Evolutionary conservation across 2,329 filamentous ascomycete species (phyloP).

Genomic region (Teratosphaeria destructans): DNA sequence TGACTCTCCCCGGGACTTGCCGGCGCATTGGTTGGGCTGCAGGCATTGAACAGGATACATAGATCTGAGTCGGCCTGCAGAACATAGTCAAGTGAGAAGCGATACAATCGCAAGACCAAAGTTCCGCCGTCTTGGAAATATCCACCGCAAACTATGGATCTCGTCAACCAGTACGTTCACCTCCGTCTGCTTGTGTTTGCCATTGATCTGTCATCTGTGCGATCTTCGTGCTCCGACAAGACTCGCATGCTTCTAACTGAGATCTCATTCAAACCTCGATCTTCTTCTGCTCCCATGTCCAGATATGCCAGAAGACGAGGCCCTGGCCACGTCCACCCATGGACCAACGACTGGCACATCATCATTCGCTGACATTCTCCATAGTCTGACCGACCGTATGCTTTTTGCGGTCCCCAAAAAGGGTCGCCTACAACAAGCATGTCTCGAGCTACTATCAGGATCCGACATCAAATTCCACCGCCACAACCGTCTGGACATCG

Average conservation of each 20-base stretch:
- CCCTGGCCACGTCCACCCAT: neutral
- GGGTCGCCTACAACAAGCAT: slow-evolving; percentile 80
- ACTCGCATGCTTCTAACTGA: neutral
- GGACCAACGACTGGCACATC: neutral
- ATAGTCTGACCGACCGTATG: slow-evolving; percentile 76
- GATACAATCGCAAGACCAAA: no score
- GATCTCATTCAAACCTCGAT: neutral
- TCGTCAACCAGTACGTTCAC: slow-evolving; percentile 24
- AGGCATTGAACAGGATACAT: neutral
- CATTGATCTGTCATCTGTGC: neutral
- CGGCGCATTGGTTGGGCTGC: neutral
- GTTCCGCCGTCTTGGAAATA: neutral
- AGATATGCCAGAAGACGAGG: neutral
- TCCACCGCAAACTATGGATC: slow-evolving; percentile 17
- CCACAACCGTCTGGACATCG: slow-evolving; percentile 91
- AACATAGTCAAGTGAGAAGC: neutral
- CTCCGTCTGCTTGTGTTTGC: slow-evolving; percentile 6
- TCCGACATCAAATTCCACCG: slow-evolving; percentile 95
- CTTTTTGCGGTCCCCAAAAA: slow-evolving; percentile 99
- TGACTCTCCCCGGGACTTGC: neutral
- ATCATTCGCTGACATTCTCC: neutral
- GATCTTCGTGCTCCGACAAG: neutral
- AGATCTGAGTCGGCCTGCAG: neutral
- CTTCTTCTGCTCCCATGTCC: neutral
- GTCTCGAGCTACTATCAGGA: slow-evolving; percentile 82